Evolutionary conservation across 768 basidiomycete species (phyloP).

Genomic region (Auricularia sp.): DNA sequence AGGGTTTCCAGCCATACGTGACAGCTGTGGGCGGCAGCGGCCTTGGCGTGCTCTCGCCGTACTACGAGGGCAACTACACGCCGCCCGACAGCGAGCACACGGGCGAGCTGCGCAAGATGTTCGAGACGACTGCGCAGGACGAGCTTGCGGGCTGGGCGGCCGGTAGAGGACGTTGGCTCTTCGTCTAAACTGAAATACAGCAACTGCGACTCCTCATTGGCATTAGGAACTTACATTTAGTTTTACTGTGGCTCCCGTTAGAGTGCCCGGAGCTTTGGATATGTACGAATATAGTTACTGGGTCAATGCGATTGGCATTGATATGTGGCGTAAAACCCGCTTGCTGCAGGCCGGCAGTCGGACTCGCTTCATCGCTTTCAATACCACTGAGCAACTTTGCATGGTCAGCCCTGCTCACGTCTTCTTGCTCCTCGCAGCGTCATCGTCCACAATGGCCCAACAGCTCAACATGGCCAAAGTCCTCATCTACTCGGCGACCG

Average conservation of each 20-base stretch:
- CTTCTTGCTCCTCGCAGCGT: no score
- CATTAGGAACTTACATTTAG: no score
- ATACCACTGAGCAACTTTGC: no score
- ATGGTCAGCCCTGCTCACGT: no score
- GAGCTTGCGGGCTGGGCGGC: slow-evolving; percentile 46
- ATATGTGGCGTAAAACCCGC: no score
- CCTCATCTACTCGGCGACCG: background rate
- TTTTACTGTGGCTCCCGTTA: no score
- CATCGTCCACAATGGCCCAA: background rate
- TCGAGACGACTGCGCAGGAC: slow-evolving; percentile 32
- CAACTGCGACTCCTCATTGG: no score
- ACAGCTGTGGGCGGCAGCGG: slow-evolving; percentile 92
- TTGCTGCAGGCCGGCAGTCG: no score
- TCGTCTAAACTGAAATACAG: slow-evolving; percentile 30
- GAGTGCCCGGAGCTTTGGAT: no score
- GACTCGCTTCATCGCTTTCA: no score
- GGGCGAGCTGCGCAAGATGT: slow-evolving; percentile 22
- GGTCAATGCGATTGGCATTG: no score
- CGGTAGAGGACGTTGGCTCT: slow-evolving; percentile 50
- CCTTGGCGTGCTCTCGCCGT: slow-evolving; percentile 71
- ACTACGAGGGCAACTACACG: slow-evolving; percentile 28
- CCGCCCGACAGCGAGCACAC: slow-evolving; percentile 6
- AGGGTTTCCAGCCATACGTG: slow-evolving; percentile 74
- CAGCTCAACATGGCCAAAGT: background rate
- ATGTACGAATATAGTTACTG: no score